phyloP scores from a whole-genome alignment of 345 rosid genomes.

The Atalantia buxifolia region DNA sequence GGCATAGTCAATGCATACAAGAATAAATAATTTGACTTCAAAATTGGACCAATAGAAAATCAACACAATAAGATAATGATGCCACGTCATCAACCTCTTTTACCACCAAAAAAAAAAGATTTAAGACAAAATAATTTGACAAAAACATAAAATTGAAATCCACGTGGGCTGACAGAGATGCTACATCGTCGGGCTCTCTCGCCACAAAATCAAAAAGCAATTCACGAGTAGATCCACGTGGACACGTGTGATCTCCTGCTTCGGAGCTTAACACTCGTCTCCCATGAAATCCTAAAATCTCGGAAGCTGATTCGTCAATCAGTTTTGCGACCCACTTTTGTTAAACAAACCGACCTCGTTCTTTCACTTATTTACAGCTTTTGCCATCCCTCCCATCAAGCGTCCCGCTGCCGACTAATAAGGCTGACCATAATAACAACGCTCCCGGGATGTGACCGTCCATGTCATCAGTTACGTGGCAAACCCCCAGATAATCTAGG shows the following conservation, averaged over 20 bases:
- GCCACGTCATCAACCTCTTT: not conserved
- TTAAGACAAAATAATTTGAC: not conserved
- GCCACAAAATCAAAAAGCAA: constrained; percentile 4
- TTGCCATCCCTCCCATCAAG: constrained; percentile 18
- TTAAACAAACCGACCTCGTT: not conserved
- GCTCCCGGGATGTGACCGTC: not conserved
- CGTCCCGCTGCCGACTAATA: constrained; percentile 15
- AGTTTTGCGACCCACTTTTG: not conserved
- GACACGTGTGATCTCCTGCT: not conserved
- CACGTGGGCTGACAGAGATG: not conserved
- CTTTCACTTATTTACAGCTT: constrained; percentile 9
- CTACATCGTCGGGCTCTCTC: not conserved
- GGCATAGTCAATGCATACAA: not conserved
- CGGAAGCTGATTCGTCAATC: constrained; percentile 8
- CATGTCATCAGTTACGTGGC: not conserved
- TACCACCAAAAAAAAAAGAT: not conserved
- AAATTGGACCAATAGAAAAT: not conserved
- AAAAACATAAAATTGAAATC: not conserved
- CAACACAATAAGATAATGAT: not conserved
- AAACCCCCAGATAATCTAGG: constrained; percentile 19
- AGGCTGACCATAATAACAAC: not conserved
- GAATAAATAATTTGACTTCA: not conserved
- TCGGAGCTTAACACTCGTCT: not conserved
- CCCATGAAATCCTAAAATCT: not conserved
- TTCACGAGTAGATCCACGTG: not conserved